Evolutionary conservation across 768 basidiomycete genomes (phyloP).

Genomic region (Paxillus rubicundulus): DNA sequence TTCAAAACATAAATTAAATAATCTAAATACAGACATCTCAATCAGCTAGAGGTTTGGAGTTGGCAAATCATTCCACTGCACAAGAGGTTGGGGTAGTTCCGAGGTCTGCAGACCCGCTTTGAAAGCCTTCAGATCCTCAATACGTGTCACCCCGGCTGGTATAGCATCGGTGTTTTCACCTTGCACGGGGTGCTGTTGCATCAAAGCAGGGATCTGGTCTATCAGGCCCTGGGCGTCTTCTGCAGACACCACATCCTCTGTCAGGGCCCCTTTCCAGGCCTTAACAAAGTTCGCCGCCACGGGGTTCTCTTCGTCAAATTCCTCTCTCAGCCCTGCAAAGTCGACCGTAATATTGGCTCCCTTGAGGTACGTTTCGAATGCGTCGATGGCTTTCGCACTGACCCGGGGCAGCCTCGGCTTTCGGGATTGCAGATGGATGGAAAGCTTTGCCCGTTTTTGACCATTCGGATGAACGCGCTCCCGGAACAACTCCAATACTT

Average conservation of each 20-base stretch:
- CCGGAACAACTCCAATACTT: slow-evolving; percentile 70
- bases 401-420: slow-evolving; percentile 59
- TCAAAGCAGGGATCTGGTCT: slow-evolving; percentile 52
- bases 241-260: slow-evolving; percentile 38
- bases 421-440: slow-evolving; percentile 76
- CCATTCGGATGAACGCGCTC: slow-evolving; percentile 69
- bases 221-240: slow-evolving; percentile 48
- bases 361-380: slow-evolving; percentile 55
- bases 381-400: slow-evolving; percentile 59
- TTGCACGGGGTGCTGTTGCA: slow-evolving; percentile 53
- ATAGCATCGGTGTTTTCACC: slow-evolving; percentile 49
- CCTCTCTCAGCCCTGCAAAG: slow-evolving; percentile 49
- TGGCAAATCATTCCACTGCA: slow-evolving; percentile 73
- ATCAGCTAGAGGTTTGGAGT: slow-evolving; percentile 48
- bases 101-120: slow-evolving; percentile 56
- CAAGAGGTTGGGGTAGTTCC: slow-evolving; percentile 62
- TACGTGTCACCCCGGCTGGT: slow-evolving; percentile 50
- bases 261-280: slow-evolving; percentile 54
- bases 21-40: too few species aligned
- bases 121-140: slow-evolving; percentile 67
- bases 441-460: slow-evolving; percentile 71
- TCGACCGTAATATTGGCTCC: slow-evolving; percentile 49
- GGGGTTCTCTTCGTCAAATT: slow-evolving; percentile 55
- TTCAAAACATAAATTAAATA: too few species aligned
- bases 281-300: slow-evolving; percentile 56